These are phyloP conservation scores for Lodderomyces orthopsilosis DNA, from an alignment of 1,139 yeast genomes.

Conservation along the genomic window DNA sequence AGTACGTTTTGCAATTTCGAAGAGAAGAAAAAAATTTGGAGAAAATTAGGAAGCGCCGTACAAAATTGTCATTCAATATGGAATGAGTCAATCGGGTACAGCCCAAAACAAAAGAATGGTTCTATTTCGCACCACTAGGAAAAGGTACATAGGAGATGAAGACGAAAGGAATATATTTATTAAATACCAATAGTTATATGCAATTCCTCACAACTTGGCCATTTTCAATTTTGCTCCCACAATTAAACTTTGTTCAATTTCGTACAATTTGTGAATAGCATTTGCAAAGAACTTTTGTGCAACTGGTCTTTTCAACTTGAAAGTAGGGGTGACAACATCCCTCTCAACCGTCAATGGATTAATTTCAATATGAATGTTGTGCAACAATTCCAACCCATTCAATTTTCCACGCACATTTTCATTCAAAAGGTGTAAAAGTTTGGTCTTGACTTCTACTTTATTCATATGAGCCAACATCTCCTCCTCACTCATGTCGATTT, in stretches of 20 bases:
- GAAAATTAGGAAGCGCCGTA: background rate
- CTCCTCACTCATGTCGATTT: constrained; percentile 15
- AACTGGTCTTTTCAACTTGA: constrained; percentile 31
- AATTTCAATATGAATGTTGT: constrained; percentile 32
- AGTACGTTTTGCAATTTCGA: background rate
- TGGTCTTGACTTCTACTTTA: constrained; percentile 22
- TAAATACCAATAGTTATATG: too few relatives aligned
- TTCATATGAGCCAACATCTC: constrained; percentile 27
- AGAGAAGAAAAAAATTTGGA: background rate
- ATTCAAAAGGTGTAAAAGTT: constrained; percentile 24
- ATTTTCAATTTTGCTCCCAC: constrained; percentile 10
- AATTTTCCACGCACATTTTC: constrained; percentile 21
- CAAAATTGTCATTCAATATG: background rate
- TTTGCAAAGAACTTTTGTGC: constrained; percentile 30
- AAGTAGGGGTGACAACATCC: constrained; percentile 39
- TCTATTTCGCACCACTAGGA: too few relatives aligned
- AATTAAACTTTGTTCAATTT: constrained; percentile 18
- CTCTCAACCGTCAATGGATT: constrained; percentile 38
- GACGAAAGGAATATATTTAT: too few relatives aligned
- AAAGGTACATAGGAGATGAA: too few relatives aligned
- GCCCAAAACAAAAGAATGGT: too few relatives aligned
- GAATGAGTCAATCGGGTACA: background rate
- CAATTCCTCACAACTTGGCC: constrained; percentile 9
- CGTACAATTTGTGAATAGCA: constrained; percentile 22
- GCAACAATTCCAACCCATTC: constrained; percentile 31